Conservation (phyloP, 176 grass and related monocot genomes). For the Raddia guianensis region DNA sequence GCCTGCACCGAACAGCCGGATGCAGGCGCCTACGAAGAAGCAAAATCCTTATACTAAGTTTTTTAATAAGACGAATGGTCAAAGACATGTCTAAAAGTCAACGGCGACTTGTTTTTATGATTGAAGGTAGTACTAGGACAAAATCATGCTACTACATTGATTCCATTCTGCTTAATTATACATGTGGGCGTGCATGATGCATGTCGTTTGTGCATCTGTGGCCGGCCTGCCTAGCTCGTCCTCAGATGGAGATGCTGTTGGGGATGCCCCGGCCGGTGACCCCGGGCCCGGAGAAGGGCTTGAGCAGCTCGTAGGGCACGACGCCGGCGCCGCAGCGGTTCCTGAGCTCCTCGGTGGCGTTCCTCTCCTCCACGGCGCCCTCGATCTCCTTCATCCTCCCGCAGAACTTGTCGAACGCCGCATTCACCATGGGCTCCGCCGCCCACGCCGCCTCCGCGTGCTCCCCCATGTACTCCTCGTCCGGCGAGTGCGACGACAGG, state of each 20-base stretch:
- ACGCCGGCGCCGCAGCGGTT: slow-evolving; percentile 63
- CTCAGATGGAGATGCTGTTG: slow-evolving; percentile 76
- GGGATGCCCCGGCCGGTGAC: slow-evolving; percentile 67
- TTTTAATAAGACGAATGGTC: too few relatives aligned
- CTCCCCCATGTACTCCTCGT: slow-evolving; percentile 70
- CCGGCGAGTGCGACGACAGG: slow-evolving; percentile 56
- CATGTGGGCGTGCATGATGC: too few relatives aligned
- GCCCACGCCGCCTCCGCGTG: slow-evolving; percentile 41
- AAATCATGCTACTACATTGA: too few relatives aligned
- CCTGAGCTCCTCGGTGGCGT: slow-evolving; percentile 19
- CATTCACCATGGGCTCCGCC: slow-evolving; percentile 20
- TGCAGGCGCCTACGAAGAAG: too few relatives aligned
- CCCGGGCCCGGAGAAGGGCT: slow-evolving; percentile 39
- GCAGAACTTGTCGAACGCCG: slow-evolving; percentile 49
- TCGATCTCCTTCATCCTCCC: slow-evolving; percentile 55
- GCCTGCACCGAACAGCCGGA: too few relatives aligned
- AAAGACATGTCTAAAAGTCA: too few relatives aligned
- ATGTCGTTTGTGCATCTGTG: too few relatives aligned
- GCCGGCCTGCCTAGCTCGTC: too few relatives aligned
- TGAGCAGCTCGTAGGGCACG: slow-evolving; percentile 59
- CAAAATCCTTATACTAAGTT: too few relatives aligned
- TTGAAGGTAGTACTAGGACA: too few relatives aligned
- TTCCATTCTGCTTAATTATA: too few relatives aligned
- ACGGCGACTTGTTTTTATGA: too few relatives aligned
- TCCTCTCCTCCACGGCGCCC: slow-evolving; percentile 49